A percentile compares a stretch with the other conserved stretches of the same genome.
Conservation (phyloP, 1,284 basidiomycete species). For the Vanrija pseudolonga region DNA sequence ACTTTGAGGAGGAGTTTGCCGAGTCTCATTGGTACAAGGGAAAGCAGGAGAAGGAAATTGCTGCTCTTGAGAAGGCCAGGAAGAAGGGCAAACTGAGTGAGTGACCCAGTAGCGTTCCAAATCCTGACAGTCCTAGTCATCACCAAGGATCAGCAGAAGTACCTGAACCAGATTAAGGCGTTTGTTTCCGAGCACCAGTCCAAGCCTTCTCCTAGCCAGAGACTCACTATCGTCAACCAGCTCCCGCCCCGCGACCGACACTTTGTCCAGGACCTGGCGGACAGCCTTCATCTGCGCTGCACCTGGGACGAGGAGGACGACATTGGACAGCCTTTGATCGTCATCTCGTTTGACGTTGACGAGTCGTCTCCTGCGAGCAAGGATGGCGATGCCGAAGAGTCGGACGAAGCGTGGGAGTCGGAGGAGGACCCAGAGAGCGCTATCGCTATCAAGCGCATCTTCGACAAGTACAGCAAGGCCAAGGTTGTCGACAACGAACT, state of each 20-base stretch:
- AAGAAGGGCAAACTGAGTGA: constrained; percentile 46
- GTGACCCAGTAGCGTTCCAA: background rate
- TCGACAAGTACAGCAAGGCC: constrained; percentile 84
- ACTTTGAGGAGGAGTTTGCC: constrained; percentile 85
- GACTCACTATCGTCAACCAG: constrained; percentile 66
- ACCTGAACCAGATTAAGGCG: constrained; percentile 69
- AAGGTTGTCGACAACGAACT: constrained; percentile 63
- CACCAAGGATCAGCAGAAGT: constrained; percentile 65
- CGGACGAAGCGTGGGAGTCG: constrained; percentile 42
- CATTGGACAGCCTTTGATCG: constrained; percentile 59
- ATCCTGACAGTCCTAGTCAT: constrained; percentile 55
- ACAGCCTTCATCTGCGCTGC: constrained; percentile 68
- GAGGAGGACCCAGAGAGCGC: constrained; percentile 58
- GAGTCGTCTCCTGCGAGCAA: constrained; percentile 40
- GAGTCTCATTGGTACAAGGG: constrained; percentile 88
- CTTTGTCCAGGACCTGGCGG: constrained; percentile 70
- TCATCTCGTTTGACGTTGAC: constrained; percentile 57
- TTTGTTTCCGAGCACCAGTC: constrained; percentile 62
- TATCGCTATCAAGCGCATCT: constrained; percentile 72
- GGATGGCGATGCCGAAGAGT: constrained; percentile 21
- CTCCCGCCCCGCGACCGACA: constrained; percentile 71
- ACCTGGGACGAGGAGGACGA: constrained; percentile 89
- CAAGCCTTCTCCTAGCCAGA: constrained; percentile 50
- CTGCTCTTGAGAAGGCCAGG: constrained; percentile 51
- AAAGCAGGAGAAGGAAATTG: constrained; percentile 70